Evolutionary conservation across 2,329 filamentous ascomycete species (phyloP).

Genomic region (Teratosphaeria viscida): DNA sequence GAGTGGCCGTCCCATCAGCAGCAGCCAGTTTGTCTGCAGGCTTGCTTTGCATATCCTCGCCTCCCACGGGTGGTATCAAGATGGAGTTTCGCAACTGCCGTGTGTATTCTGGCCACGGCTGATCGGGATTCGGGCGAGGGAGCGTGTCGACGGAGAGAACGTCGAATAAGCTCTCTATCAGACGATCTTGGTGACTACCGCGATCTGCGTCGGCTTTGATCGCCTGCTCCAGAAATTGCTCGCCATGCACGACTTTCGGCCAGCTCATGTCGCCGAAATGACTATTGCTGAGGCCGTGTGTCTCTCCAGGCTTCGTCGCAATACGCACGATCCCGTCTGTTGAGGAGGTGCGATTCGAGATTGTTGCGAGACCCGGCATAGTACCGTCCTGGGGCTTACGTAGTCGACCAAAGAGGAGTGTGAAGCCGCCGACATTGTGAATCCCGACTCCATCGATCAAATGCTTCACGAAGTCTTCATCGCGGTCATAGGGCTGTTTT

Average conservation of each 20-base stretch:
- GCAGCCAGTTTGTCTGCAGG: constrained; percentile 33
- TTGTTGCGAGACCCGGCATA: constrained; percentile 39
- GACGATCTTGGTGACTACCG: constrained; percentile 35
- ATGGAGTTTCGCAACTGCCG: constrained; percentile 49
- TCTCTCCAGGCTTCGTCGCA: constrained; percentile 38
- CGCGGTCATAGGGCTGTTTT: constrained; percentile 32
- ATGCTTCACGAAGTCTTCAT: constrained; percentile 42
- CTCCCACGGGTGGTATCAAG: constrained; percentile 48
- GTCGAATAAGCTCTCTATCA: constrained; percentile 43
- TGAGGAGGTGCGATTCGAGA: constrained; percentile 52
- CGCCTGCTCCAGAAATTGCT: constrained; percentile 41
- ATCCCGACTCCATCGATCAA: constrained; percentile 46
- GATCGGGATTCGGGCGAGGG: constrained; percentile 38
- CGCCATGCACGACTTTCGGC: constrained; percentile 52
- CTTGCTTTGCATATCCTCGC: constrained; percentile 30
- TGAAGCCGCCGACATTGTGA: constrained; percentile 52
- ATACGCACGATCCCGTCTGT: constrained; percentile 43
- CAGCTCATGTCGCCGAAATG: constrained; percentile 48
- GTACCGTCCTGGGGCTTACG: constrained; percentile 10
- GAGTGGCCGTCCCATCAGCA: constrained; percentile 15
- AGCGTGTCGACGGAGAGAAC: constrained; percentile 47
- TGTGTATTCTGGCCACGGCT: constrained; percentile 46
- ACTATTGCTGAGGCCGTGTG: constrained; percentile 51
- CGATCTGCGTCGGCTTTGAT: constrained; percentile 34
- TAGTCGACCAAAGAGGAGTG: constrained; percentile 48